phyloP scores from a whole-genome alignment of 352 stramenopile genomes.

The Pythium myriotylum region DNA sequence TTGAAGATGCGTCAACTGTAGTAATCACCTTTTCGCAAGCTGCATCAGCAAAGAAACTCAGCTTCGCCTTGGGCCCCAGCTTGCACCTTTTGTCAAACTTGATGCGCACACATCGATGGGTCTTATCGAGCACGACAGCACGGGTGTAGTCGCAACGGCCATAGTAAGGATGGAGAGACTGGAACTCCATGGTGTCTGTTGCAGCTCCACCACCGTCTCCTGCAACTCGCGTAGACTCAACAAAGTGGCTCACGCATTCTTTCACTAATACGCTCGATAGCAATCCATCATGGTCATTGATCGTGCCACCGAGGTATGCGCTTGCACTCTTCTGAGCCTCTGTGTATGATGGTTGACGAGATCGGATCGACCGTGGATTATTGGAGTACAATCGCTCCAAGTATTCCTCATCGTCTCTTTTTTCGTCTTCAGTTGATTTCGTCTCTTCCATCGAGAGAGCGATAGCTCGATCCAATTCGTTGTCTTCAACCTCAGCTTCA shows the following conservation, averaged over 20 bases:
- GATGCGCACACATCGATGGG: slow-evolving; percentile 66
- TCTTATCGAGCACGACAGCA: slow-evolving; percentile 49
- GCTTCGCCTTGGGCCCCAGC: slow-evolving; percentile 65
- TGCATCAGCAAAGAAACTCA: slow-evolving; percentile 73
- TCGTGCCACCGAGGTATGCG: slow-evolving; percentile 47
- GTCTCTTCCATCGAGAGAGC: slow-evolving; percentile 46
- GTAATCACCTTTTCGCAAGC: slow-evolving; percentile 65
- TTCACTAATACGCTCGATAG: slow-evolving; percentile 80
- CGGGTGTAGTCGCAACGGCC: slow-evolving; percentile 79
- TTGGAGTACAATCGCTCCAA: slow-evolving; percentile 7
- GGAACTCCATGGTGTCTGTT: slow-evolving; percentile 47
- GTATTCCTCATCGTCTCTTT: slow-evolving; percentile 33
- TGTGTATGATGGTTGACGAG: slow-evolving; percentile 56
- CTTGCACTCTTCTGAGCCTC: slow-evolving; percentile 65
- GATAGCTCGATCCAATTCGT: slow-evolving; percentile 41
- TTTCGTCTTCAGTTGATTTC: slow-evolving; percentile 32
- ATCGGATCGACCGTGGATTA: slow-evolving; percentile 22
- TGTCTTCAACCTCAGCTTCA: slow-evolving; percentile 14
- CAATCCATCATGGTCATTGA: slow-evolving; percentile 61
- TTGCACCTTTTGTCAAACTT: slow-evolving; percentile 83
- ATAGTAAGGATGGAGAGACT: slow-evolving; percentile 88
- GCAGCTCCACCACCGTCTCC: slow-evolving; percentile 36
- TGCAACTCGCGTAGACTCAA: slow-evolving; percentile 77
- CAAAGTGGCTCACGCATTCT: slow-evolving; percentile 86
- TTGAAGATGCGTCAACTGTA: slow-evolving; percentile 50